These are phyloP conservation scores for Penicillium psychrosexuale DNA, from an alignment of 2,329 filamentous ascomycete genomes.

Conservation along the genomic window DNA sequence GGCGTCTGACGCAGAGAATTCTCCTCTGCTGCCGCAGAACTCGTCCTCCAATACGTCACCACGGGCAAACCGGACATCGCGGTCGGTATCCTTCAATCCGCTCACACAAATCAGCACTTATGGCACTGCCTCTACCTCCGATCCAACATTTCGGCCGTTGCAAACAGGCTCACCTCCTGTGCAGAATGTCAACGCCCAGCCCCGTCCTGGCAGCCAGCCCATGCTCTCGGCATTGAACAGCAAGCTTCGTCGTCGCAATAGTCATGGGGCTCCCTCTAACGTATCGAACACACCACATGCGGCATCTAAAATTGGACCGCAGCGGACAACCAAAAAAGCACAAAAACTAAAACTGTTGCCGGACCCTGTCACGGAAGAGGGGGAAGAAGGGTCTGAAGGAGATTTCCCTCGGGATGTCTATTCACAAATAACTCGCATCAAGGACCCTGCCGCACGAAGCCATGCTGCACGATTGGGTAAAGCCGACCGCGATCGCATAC, in stretches of 20 bases:
- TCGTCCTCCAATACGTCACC: constrained; percentile 37
- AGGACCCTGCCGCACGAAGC: constrained; percentile 86
- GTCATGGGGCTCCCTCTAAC: constrained; percentile 61
- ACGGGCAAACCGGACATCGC: constrained; percentile 35
- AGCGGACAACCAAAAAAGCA: constrained; percentile 89
- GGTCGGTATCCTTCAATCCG: constrained; percentile 50
- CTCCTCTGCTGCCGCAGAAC: constrained; percentile 41
- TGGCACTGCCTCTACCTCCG: constrained; percentile 39
- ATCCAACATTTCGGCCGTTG: constrained; percentile 42
- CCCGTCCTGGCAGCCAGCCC: constrained; percentile 46
- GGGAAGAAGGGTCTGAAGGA: constrained; percentile 75
- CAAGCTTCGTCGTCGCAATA: constrained; percentile 83
- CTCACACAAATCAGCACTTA: constrained; percentile 46
- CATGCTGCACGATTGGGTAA: constrained; percentile 92
- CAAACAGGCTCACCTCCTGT: constrained; percentile 39
- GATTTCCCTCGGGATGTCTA: constrained; percentile 95
- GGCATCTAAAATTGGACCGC: constrained; percentile 77
- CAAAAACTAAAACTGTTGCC: constrained; percentile 98
- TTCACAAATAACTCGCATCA: constrained; percentile 95
- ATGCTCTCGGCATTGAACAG: constrained; percentile 79
- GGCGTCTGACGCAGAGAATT: constrained; percentile 41
- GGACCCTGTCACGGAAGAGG: constrained; percentile 80
- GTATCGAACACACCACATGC: constrained; percentile 42
- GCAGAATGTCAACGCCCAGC: constrained; percentile 29
- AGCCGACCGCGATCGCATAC: constrained; percentile 80